phyloP scores from a whole-genome alignment of 2,329 filamentous ascomycete genomes.

The Aureobasidium sp. region DNA sequence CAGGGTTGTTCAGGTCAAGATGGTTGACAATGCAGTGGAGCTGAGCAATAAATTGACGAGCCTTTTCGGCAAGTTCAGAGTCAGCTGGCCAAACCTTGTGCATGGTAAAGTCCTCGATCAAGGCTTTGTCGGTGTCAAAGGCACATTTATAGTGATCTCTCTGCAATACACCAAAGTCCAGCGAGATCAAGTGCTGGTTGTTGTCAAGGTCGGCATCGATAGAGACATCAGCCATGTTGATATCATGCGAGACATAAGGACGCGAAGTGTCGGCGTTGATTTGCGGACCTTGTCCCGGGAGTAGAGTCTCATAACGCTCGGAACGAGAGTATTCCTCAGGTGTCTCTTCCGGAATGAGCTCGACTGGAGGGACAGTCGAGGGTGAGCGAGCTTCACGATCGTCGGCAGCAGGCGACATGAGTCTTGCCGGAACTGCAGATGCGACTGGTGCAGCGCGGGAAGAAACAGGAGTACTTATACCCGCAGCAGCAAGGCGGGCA shows the following conservation, averaged over 20 bases:
- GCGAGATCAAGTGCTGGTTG: conserved; percentile 23
- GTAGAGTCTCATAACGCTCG: conserved; percentile 28
- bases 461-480: background rate
- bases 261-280: background rate
- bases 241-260: background rate
- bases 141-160: conserved; percentile 26
- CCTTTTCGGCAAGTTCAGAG: background rate
- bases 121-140: conserved; percentile 20
- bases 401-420: conserved; percentile 1
- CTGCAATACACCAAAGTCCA: conserved; percentile 26
- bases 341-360: conserved; percentile 22
- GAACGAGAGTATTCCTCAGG: conserved; percentile 30
- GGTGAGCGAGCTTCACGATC: conserved; percentile 25
- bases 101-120: conserved; percentile 23
- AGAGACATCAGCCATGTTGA: background rate
- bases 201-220: background rate
- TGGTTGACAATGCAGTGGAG: conserved; percentile 20
- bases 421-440: conserved; percentile 12
- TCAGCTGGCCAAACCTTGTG: conserved; percentile 8
- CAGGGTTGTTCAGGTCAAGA: conserved; percentile 30
- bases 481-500: background rate
- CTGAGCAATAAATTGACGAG: conserved; percentile 19
- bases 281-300: conserved; percentile 22
- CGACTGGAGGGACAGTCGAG: conserved; percentile 27
- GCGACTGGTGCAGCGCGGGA: background rate